Evolutionary conservation across 768 basidiomycete species (phyloP).

Genomic region (Leucocoprinus sp.): DNA sequence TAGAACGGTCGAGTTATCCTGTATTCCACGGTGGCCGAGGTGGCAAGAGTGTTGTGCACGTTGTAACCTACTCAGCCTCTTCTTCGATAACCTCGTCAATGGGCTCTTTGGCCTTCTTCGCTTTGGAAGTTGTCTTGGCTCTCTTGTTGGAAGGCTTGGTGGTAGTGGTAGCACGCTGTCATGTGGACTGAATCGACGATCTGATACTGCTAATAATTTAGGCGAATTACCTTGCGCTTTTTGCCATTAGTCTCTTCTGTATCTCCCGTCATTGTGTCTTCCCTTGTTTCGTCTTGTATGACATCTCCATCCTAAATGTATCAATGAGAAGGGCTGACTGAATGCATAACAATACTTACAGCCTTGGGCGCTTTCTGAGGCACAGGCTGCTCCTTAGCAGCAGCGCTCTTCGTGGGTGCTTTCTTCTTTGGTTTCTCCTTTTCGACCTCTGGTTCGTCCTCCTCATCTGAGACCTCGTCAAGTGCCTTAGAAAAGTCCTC

Average conservation of each 20-base stretch:
- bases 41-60: not conserved
- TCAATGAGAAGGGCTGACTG: conserved; percentile 12
- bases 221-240: conserved; percentile 60
- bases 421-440: conserved; percentile 39
- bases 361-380: conserved; percentile 17
- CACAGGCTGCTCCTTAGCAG: conserved; percentile 12
- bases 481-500: conserved; percentile 39
- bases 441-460: conserved; percentile 30
- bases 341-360: conserved; percentile 3
- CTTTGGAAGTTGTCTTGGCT: conserved; percentile 30
- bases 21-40: not conserved
- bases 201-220: not conserved
- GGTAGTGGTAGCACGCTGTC: conserved; percentile 26
- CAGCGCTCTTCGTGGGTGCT: conserved; percentile 32
- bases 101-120: conserved; percentile 43
- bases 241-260: conserved; percentile 42
- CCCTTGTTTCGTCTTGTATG: conserved; percentile 30
- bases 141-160: conserved; percentile 45
- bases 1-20: not conserved
- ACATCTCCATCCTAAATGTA: conserved; percentile 28
- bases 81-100: conserved; percentile 39
- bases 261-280: conserved; percentile 35
- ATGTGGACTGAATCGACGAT: not conserved
- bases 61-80: conserved; percentile 13
- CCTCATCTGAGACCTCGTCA: conserved; percentile 30